These are phyloP conservation scores for Asterella californica DNA, from an alignment of 225 moss, liverwort and hornwort species.

Conservation along the genomic window DNA sequence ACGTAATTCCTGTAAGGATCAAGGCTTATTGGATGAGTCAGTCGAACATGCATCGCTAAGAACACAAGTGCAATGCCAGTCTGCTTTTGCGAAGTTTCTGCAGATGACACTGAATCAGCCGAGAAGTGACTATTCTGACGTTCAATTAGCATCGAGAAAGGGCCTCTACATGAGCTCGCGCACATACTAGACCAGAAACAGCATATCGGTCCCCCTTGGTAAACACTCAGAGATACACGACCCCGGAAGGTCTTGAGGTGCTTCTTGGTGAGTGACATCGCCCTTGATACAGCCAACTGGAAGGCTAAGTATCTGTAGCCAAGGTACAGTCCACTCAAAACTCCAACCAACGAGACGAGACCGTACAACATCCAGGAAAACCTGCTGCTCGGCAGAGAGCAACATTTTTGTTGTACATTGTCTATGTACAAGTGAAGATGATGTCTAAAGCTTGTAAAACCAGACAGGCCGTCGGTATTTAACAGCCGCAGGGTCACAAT, in stretches of 20 bases:
- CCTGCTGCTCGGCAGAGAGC: neutral
- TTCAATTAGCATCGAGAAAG: no score
- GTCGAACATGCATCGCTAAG: no score
- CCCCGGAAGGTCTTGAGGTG: neutral
- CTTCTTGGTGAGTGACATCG: neutral
- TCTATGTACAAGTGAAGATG: slow-evolving; percentile 3
- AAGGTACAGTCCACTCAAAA: neutral
- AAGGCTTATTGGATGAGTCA: no score
- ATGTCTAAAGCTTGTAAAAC: neutral
- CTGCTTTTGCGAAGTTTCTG: no score
- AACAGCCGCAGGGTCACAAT: neutral
- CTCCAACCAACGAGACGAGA: neutral
- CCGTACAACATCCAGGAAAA: neutral
- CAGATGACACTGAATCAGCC: no score
- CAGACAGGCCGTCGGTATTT: neutral
- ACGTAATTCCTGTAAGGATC: no score
- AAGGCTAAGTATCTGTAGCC: neutral
- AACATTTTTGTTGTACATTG: neutral
- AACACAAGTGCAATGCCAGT: no score
- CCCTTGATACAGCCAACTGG: neutral
- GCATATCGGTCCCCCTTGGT: neutral
- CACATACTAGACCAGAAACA: no score
- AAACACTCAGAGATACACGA: neutral
- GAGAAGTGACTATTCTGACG: no score
- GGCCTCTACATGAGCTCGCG: no score